These are phyloP conservation scores for Penicillium decumbens DNA, from an alignment of 2,329 filamentous ascomycete species.

Conservation along the genomic window DNA sequence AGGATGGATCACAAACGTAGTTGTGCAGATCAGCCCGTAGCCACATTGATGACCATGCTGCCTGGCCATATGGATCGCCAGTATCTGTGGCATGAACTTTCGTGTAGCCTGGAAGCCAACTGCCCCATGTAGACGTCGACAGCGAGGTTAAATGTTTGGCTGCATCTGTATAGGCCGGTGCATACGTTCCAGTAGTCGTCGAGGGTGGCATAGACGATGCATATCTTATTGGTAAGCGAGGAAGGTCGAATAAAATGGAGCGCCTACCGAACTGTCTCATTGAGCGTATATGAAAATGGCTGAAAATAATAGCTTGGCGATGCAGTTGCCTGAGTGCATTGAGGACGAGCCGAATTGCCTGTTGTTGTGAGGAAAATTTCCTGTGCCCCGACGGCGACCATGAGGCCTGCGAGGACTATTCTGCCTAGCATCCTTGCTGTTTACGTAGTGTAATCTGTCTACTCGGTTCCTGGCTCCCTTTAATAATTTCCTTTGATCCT, in stretches of 20 bases:
- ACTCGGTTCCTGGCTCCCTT: background rate
- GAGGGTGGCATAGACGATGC: constrained; percentile 31
- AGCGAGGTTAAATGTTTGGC: constrained; percentile 22
- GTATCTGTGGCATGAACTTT: constrained; percentile 26
- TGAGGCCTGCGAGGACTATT: constrained; percentile 3
- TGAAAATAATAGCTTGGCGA: constrained; percentile 24
- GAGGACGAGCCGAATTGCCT: constrained; percentile 22
- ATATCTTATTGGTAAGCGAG: constrained; percentile 19
- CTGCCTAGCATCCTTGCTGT: constrained; percentile 1
- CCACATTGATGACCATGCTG: constrained; percentile 38
- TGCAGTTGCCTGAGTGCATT: constrained; percentile 22
- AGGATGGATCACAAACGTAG: constrained; percentile 19
- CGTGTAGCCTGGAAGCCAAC: constrained; percentile 31
- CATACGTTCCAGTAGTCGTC: constrained; percentile 29
- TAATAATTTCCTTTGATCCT: background rate
- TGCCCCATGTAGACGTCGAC: constrained; percentile 33
- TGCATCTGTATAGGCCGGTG: constrained; percentile 24
- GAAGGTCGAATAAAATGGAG: background rate
- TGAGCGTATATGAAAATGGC: constrained; percentile 28
- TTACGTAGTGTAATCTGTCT: background rate
- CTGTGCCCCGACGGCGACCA: constrained; percentile 14
- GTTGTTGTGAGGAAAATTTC: constrained; percentile 28
- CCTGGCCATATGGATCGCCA: constrained; percentile 32
- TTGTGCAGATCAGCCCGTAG: constrained; percentile 27
- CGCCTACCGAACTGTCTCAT: constrained; percentile 26